Base-by-base conservation (phyloP, 73 alveolate genomes). In the Paramecium caudatum region DNA sequence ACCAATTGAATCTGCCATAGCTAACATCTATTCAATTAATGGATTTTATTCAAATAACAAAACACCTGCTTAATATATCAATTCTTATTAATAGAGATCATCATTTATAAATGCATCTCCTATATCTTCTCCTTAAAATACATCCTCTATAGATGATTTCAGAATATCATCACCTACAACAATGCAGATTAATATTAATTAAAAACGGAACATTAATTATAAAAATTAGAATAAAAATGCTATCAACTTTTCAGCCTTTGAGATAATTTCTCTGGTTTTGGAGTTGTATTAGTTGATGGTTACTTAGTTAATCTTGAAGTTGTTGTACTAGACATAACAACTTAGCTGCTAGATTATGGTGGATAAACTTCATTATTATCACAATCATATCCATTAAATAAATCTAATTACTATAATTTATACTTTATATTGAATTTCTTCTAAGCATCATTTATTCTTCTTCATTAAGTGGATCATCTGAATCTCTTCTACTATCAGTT, bases 401-500 rank as follows among this genome's bases (percentile, higher is more conserved):
- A 65, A 65, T 36, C 83, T 65, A 65, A 65, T 27, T 25, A 61
- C 30, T 32, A 23, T 5, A 12, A 13, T 10, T 23, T 1, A 10
- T 55, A 86, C 93, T 86, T 63, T 95, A 69, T 17, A 95, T 88
- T 3, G 95, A 91, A 25, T 93, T 82, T 82, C 95, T 80, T 68
- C 95, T 90, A 17, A 94, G 84, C 65, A 94, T 46, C 39, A 88
- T 19, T 16, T 91, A 39, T 30, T 92, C 62, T 37, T 94, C 61
- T 25, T 91, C 80, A 63, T 91, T 93, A 3, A 92, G 48, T 17
- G 94, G 90, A 21, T 86, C 95, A 65, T 95, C 93, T 33, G 94
- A 93, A 41, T 92, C 97, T 74, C 91, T 90, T 95, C 96, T 93
- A 68, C 91, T 88, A 47, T 94, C 97, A 16, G 90, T 50, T 25